phyloP scores from a whole-genome alignment of 768 basidiomycete genomes.

The Saitozyma sp. region DNA sequence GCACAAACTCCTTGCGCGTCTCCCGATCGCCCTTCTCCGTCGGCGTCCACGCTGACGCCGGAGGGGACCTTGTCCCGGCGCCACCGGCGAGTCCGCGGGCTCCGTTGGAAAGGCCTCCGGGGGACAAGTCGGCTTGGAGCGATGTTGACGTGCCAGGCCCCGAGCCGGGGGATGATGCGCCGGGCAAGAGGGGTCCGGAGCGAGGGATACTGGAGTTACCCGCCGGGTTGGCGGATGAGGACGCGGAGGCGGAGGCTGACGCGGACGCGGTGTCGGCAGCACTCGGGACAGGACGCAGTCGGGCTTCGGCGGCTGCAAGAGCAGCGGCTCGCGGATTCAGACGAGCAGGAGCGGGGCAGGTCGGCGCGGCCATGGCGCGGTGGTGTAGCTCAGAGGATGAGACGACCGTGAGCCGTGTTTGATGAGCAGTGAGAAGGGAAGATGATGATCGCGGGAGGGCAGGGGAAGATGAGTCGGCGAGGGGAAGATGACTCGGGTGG shows the following conservation, averaged over 20 bases:
- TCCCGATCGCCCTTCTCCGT: conserved; percentile 41
- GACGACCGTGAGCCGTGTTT: too few species aligned
- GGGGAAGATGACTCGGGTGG: too few species aligned
- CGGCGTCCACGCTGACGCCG: conserved; percentile 6
- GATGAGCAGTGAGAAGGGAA: too few species aligned
- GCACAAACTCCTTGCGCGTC: conserved; percentile 26
- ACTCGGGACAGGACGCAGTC: conserved; percentile 9
- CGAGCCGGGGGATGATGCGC: background rate
- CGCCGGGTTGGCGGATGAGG: background rate
- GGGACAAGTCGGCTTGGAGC: too few species aligned
- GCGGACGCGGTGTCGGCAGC: background rate
- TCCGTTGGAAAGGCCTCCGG: too few species aligned
- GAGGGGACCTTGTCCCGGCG: background rate
- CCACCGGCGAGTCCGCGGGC: too few species aligned
- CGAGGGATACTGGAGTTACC: background rate
- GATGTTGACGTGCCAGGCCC: too few species aligned
- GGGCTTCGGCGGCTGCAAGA: conserved; percentile 31
- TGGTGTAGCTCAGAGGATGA: too few species aligned
- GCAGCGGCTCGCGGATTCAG: conserved; percentile 20
- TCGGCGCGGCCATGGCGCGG: too few species aligned
- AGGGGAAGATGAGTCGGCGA: too few species aligned
- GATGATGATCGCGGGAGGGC: too few species aligned
- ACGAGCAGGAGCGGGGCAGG: background rate
- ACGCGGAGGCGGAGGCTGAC: background rate
- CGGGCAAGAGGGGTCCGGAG: background rate